phyloP scores from a whole-genome alignment of 148 eudicot species.

The Cornus kousa region DNA sequence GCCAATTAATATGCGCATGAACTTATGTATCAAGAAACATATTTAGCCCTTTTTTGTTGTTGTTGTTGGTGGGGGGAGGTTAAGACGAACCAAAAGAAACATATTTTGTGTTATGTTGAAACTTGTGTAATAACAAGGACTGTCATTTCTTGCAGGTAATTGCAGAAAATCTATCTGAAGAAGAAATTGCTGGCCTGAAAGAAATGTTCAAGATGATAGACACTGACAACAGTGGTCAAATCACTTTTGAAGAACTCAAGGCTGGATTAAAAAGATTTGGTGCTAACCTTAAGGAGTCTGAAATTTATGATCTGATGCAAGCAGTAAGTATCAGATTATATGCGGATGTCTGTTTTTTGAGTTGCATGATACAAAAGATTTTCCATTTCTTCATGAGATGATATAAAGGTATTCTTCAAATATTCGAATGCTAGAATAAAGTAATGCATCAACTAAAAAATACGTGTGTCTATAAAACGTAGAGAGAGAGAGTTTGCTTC shows the following conservation, averaged over 20 bases:
- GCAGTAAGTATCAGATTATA: constrained; percentile 55
- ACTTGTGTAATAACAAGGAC: background rate
- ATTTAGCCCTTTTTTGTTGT: background rate
- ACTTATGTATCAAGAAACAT: background rate
- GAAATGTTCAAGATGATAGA: constrained; percentile 95
- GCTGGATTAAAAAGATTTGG: constrained; percentile 76
- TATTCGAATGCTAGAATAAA: too few species aligned
- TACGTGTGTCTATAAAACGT: too few species aligned
- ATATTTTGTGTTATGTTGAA: background rate
- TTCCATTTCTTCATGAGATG: background rate
- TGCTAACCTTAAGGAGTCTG: constrained; percentile 79
- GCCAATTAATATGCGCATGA: too few species aligned
- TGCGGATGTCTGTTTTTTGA: background rate
- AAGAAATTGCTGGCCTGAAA: constrained; percentile 89
- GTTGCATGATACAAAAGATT: background rate
- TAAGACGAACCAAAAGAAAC: too few species aligned
- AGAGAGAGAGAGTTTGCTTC: too few species aligned
- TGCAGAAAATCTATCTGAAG: constrained; percentile 86
- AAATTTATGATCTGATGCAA: constrained; percentile 73
- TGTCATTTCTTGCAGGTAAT: constrained; percentile 49
- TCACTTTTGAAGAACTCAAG: constrained; percentile 85
- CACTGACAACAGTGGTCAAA: constrained; percentile 78
- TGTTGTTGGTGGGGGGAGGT: too few species aligned
- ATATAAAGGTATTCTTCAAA: background rate
- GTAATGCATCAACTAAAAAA: background rate